Base-by-base conservation (phyloP, 139 green algal species). In the Volvox reticuliferus region DNA sequence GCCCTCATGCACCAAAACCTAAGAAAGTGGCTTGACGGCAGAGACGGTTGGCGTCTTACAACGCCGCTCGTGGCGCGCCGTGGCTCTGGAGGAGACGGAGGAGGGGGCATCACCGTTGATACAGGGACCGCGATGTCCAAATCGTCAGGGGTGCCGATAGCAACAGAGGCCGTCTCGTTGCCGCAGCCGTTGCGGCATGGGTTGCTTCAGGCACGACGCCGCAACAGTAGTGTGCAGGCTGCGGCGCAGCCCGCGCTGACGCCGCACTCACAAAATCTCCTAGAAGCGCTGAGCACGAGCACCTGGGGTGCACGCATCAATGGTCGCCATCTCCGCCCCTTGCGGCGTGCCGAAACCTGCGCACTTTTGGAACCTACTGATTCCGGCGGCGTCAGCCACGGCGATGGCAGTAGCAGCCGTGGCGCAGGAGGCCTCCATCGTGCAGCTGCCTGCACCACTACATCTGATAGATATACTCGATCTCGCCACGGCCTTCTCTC, bases 241-340 rank as follows among this genome's bases (percentile, higher is more conserved):
- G 73, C 73, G 9, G 28, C 73, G 73, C 71, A n/a, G 71, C 76
- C 33, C 14, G n/a, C 76, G 24, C 76, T 62, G 76, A 20, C 32
- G 12, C 32, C 76, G 1, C 78, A 84, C 78, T 32, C 78, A 33
- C 78, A 68, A 20, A 37, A 84, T 2, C 78, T 84, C 3, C 22
- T 84, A 26, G 78, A 84, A 44, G 78, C 78, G 21, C 35, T 84
- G 5, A 84, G 21, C 2, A 84, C 78, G 32, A 84, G 78, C 36
- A 84, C 36, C 21, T 84, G 78, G 78, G 78, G 78, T 24, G 35
- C 78, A 16, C 78, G 78, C 0, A 84, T 84, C 21, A 67, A 26
- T 44, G 37, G 78, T 33, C 78, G 36, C 36, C 36, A 68, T 32
- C 78, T 26, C 13, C 36, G 37, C 5, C 78, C 78, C 78, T 68